Evolutionary conservation across 805 yeast species (phyloP), one percentile per base, ranked within the genome.

Genomic region (Jamesozyma spencerorum): DNA sequence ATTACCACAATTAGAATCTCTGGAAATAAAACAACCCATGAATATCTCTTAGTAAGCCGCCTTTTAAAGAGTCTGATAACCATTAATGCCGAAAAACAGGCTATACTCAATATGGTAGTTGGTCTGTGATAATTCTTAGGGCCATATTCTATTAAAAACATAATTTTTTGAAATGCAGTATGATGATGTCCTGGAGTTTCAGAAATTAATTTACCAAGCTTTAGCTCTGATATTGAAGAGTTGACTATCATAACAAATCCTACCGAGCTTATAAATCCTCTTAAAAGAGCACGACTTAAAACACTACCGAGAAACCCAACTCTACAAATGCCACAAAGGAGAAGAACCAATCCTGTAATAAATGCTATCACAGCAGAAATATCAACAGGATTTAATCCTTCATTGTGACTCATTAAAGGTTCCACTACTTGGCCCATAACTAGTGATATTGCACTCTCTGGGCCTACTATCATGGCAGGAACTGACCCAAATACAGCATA

Each of bases 381-480:
- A 47, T 79, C 81, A 28, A 76, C 69, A 0, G 76, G 66, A 34
- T 65, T 65, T 11, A 74, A 50, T 19, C 60, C 64, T 11, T 51
- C 64, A 44, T 65, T 63, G 48, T 65, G 77, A 18, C 64, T 69
- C 18, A 70, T 50, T 35, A 70, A 57, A n/a, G 70, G 74, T 44
- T 80, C 82, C 8, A 85, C 75, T 0, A 81, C 77, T 50, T 82
- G 90, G 1, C 95, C 95, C 19, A 83, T 78, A 12, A 87, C 77
- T 50, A 88, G 66, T 0, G 94, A 84, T 7, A 85, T 77, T 0
- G 95, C 88, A 15, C 90, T 88, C 58, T 87, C 94, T 1, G 96
- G 95, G 0, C 95, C 95, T 15, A 87, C 94, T 31, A 86, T 78
- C 81, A 87, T 76, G 44, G 80, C 81, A 0, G 95, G 95, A 1